Evolutionary conservation across 768 basidiomycete genomes (phyloP), one percentile per base, ranked within the genome.

Genomic region (Serendipita vermifera): DNA sequence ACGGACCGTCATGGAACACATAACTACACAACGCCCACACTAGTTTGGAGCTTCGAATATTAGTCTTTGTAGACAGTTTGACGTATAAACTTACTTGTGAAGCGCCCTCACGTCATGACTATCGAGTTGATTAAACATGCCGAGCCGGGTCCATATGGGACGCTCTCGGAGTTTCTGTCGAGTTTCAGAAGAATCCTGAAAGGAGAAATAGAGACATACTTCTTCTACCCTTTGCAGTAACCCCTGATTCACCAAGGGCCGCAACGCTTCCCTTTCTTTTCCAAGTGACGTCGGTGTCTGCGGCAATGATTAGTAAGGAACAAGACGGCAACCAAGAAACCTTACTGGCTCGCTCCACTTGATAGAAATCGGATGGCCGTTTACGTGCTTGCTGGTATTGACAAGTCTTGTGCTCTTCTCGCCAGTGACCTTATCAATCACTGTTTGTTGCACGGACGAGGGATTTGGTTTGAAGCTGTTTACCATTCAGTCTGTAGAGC

Each of bases 1-100:
- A 98, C 2, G 93, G 92, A 0, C 96, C 96, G 61, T 96, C 93
- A 61, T 83, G 79, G 64, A 97, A 93, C 6, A 87, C 84, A 64
- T 93, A 99, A 55, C 82, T 84, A 3, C 85, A 79, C 3, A 87
- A 69, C 2, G 92, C 85, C 15, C 94, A 76, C 14, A 91, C 73
- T 4, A 81, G 69, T 65, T 93, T 94, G 11, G 87, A 85, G 59
- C 91, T 94, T 9, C 20, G 35, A 48, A 32, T 14, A 57, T 56
- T 20, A 58, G 57, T 27, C 32, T 31, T 33, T 15, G 13, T 15
- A 33, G 31, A 3, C 24, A 14, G 32, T 15, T 54, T 6, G 22
- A 27, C 57, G 3, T 27, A n/a, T 11, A 5, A 29, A 62, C 79
- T 41, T 61, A 93, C 93, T 87, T 87, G 60, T 81, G 72, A 24